Conservation (phyloP, 169 alveolate species). For the Eimeria acervulina region DNA sequence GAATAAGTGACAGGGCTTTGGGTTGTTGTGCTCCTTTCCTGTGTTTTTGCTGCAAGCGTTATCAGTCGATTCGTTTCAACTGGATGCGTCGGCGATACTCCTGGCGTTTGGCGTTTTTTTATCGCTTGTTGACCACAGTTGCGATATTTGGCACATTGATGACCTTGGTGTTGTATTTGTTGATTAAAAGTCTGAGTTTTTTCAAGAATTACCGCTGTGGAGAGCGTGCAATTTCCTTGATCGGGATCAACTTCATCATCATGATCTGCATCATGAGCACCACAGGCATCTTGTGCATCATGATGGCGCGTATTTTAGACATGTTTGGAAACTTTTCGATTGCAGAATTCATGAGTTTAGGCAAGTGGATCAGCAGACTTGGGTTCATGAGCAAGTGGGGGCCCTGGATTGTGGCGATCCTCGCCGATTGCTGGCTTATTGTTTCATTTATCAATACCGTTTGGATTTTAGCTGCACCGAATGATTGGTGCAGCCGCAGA, state of each 20-base stretch:
- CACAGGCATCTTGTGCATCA: not conserved
- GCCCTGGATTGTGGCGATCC: conserved; percentile 67
- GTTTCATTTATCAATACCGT: conserved; percentile 15
- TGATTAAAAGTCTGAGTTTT: conserved; percentile 25
- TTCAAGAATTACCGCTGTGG: conserved; percentile 78
- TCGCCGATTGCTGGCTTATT: not conserved
- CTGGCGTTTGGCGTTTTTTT: conserved; percentile 58
- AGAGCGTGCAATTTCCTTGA: conserved; percentile 11
- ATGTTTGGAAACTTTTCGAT: conserved; percentile 39
- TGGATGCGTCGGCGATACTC: conserved; percentile 61
- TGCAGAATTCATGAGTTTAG: conserved; percentile 60
- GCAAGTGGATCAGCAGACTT: conserved; percentile 48
- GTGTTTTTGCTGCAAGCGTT: conserved; percentile 24
- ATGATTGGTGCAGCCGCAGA: conserved; percentile 72
- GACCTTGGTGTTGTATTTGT: conserved; percentile 51
- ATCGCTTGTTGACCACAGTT: not conserved
- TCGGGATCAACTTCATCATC: conserved; percentile 25
- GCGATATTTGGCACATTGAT: conserved; percentile 15
- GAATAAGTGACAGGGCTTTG: not conserved
- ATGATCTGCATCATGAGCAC: conserved; percentile 36
- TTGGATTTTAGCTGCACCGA: conserved; percentile 61
- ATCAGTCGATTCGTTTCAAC: conserved; percentile 17
- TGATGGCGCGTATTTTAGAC: conserved; percentile 55
- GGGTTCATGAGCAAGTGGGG: conserved; percentile 71
- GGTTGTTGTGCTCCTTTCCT: not conserved